These are phyloP conservation scores for Ilyonectria destructans DNA, from an alignment of 2,329 filamentous ascomycete species.

Conservation along the genomic window DNA sequence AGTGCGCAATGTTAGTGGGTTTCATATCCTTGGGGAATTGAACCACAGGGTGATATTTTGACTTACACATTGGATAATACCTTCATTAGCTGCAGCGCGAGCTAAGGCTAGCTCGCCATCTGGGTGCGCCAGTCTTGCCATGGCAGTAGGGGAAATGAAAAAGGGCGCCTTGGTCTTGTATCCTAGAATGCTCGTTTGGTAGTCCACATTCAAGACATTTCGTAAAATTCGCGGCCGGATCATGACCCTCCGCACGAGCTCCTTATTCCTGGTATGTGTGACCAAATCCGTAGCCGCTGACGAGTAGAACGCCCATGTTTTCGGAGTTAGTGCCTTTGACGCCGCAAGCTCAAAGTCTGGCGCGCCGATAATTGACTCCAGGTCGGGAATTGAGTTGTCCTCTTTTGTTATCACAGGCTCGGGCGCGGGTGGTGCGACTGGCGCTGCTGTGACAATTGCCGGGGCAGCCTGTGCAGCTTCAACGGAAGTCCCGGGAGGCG, in stretches of 20 bases:
- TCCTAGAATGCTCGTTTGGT: constrained; percentile 39
- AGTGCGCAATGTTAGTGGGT: neutral
- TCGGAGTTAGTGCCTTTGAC: constrained; percentile 60
- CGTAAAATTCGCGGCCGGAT: constrained; percentile 67
- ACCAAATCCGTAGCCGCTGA: constrained; percentile 69
- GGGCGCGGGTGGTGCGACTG: neutral
- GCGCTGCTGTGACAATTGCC: neutral
- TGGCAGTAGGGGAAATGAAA: constrained; percentile 43
- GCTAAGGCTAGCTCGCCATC: constrained; percentile 67
- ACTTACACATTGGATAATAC: constrained; percentile 65
- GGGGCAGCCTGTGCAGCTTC: neutral
- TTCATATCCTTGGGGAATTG: neutral
- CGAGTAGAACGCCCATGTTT: constrained; percentile 71
- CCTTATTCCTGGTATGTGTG: constrained; percentile 65
- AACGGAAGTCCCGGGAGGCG: neutral
- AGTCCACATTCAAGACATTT: constrained; percentile 61
- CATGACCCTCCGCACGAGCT: constrained; percentile 65
- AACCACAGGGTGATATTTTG: neutral
- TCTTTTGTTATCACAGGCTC: constrained; percentile 3
- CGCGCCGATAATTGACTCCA: constrained; percentile 64
- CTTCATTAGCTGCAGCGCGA: constrained; percentile 62
- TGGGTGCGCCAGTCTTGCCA: constrained; percentile 40
- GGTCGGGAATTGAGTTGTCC: constrained; percentile 51
- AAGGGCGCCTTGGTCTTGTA: constrained; percentile 37
- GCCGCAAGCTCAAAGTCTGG: constrained; percentile 67